Percentiles rank a stretch among this genome's conserved stretches.
phyloP scores from a whole-genome alignment of 2,329 filamentous ascomycete genomes.

The Mycosphaerella sp. region DNA sequence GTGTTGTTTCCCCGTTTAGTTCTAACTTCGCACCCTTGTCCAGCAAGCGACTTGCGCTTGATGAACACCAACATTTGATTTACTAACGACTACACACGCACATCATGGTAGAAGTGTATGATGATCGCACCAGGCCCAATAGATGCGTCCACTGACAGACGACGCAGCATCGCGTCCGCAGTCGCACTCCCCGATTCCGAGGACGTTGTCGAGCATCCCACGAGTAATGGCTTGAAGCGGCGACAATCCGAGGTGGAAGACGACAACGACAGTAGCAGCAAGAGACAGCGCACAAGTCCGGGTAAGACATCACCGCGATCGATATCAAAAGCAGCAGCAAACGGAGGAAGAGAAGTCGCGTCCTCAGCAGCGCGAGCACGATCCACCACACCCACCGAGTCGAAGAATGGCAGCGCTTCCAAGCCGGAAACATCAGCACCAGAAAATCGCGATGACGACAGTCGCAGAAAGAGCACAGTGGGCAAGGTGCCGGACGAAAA shows the following conservation, averaged over 20 bases:
- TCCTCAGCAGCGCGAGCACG: conserved; percentile 9
- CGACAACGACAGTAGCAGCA: conserved; percentile 23
- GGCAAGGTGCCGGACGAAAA: conserved; percentile 57
- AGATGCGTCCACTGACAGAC: conserved; percentile 1
- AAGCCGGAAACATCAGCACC: conserved; percentile 10
- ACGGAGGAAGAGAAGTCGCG: conserved; percentile 8
- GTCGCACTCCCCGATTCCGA: conserved; percentile 15
- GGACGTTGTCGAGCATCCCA: conserved; percentile 11
- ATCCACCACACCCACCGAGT: conserved; percentile 3
- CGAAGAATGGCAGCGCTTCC: neutral
- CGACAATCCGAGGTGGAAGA: conserved; percentile 22
- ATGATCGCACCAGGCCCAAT: no score
- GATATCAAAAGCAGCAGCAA: conserved; percentile 10
- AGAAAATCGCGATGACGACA: conserved; percentile 11
- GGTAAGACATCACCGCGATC: conserved; percentile 28
- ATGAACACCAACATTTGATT: neutral
- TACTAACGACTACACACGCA: neutral
- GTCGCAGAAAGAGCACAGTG: conserved; percentile 23
- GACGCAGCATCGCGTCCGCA: conserved; percentile 15
- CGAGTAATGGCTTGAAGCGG: conserved; percentile 26
- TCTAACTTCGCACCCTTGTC: neutral
- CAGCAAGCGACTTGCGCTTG: neutral
- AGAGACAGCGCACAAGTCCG: conserved; percentile 29
- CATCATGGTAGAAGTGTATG: conserved; percentile 4
- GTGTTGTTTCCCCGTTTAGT: neutral